A percentile compares a stretch with the other conserved stretches of the same genome.
Evolutionary conservation across 805 yeast genomes (phyloP).

Genomic region (Ogataea degrootiae): DNA sequence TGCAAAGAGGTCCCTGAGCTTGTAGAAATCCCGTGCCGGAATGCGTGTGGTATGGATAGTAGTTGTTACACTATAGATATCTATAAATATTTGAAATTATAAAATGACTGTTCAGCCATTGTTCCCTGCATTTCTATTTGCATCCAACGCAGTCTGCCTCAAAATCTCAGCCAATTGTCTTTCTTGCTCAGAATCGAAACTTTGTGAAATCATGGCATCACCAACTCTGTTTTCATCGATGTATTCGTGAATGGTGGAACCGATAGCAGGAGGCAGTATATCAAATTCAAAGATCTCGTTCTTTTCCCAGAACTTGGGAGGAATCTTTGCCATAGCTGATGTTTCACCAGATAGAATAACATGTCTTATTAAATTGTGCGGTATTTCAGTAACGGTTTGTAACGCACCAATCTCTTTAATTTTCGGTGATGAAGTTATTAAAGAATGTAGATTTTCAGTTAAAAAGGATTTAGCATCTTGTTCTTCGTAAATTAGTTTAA

Average conservation of each 20-base stretch:
- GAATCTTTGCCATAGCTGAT: conserved; percentile 65
- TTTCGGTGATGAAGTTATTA: conserved; percentile 17
- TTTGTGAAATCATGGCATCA: conserved; percentile 30
- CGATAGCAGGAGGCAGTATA: conserved; percentile 59
- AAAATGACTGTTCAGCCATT: background rate
- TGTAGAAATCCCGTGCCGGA: no score
- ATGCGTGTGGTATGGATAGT: no score
- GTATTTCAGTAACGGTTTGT: conserved; percentile 35
- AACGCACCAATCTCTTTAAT: conserved; percentile 11
- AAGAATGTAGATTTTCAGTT: conserved; percentile 10
- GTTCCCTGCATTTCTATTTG: background rate
- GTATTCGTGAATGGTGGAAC: conserved; percentile 39
- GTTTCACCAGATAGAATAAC: conserved; percentile 69
- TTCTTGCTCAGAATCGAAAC: conserved; percentile 22
- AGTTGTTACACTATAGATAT: no score
- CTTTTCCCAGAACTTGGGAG: conserved; percentile 53
- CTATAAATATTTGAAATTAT: no score
- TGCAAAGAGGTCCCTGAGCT: no score
- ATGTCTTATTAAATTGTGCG: conserved; percentile 60
- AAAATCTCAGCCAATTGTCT: conserved; percentile 20
- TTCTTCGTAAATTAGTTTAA: conserved; percentile 51
- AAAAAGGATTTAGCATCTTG: conserved; percentile 39
- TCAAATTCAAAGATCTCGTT: conserved; percentile 68
- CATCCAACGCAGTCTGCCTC: conserved; percentile 6
- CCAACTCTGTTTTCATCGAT: conserved; percentile 45